Percentiles rank a stretch among this genome's conserved stretches.
Conservation (phyloP, 2,329 filamentous ascomycete species). For the Trichoderma sp. region DNA sequence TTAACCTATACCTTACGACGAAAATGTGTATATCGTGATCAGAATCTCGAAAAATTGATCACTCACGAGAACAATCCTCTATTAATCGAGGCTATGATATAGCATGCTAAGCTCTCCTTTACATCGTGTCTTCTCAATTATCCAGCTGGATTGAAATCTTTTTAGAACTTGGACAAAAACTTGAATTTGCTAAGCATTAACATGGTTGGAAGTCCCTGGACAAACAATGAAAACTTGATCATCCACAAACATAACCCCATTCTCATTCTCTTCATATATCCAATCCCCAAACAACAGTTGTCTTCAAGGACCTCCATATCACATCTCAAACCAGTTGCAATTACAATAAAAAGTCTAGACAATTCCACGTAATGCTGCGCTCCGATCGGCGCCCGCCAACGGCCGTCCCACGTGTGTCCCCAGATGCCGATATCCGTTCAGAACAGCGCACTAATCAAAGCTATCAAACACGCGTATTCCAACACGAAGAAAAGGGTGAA, state of each 20-base stretch:
- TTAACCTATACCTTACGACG: neutral
- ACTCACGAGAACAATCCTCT: neutral
- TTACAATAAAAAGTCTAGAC: neutral
- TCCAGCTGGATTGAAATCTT: neutral
- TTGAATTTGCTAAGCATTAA: neutral
- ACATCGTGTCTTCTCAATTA: neutral
- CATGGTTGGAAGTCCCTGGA: neutral
- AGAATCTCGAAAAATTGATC: neutral
- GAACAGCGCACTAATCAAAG: neutral
- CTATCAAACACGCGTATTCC: neutral
- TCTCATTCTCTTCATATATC: neutral
- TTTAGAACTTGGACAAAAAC: neutral
- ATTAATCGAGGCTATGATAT: neutral
- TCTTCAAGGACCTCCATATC: neutral
- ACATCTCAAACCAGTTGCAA: neutral
- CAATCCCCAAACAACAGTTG: neutral
- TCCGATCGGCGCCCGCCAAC: conserved; percentile 12
- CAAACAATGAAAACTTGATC: neutral
- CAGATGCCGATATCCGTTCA: conserved; percentile 10
- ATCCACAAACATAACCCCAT: neutral
- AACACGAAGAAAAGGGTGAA: neutral
- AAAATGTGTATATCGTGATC: neutral
- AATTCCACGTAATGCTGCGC: neutral
- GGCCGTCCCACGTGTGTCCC: conserved; percentile 7
- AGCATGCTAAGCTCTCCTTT: neutral